A percentile compares a stretch with the other conserved stretches of the same genome.
These are phyloP conservation scores for Mycena chlorophos DNA, from an alignment of 768 basidiomycete species.

Conservation along the genomic window DNA sequence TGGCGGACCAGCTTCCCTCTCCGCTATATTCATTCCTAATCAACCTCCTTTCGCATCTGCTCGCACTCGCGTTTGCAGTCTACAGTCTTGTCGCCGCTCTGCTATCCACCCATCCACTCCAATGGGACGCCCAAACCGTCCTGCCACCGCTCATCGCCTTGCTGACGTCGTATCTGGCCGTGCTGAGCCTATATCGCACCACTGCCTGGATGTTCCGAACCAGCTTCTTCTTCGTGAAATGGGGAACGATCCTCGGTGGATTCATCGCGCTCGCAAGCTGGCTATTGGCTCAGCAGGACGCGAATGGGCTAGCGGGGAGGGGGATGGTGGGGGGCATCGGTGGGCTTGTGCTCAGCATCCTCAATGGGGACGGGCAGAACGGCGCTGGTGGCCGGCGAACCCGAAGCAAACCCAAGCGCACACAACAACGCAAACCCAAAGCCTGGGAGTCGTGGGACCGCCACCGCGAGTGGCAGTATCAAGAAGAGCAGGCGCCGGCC, in stretches of 20 bases:
- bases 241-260: constrained; percentile 62
- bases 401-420: constrained; percentile 22
- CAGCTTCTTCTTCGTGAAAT: constrained; percentile 71
- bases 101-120: constrained; percentile 49
- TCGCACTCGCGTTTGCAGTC: constrained; percentile 52
- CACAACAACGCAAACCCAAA: constrained; percentile 37
- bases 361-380: constrained; percentile 40
- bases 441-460: constrained; percentile 68
- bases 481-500: constrained; percentile 25
- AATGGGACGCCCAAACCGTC: constrained; percentile 68
- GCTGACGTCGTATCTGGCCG: constrained; percentile 70
- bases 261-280: constrained; percentile 58
- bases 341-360: constrained; percentile 40
- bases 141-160: constrained; percentile 75
- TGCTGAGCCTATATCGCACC: constrained; percentile 78
- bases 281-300: constrained; percentile 42
- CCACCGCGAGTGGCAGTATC: constrained; percentile 62
- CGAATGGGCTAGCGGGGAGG: constrained; percentile 35
- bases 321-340: constrained; percentile 42
- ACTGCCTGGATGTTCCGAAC: constrained; percentile 72
- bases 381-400: constrained; percentile 28
- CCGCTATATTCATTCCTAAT: constrained; percentile 54
- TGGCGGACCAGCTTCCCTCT: constrained; percentile 55
- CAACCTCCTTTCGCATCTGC: constrained; percentile 50
- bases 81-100: constrained; percentile 50